Evolutionary conservation across 306 rosid species (phyloP), one percentile per base, ranked within the genome.

Genomic region (Gastrolobium bilobum): DNA sequence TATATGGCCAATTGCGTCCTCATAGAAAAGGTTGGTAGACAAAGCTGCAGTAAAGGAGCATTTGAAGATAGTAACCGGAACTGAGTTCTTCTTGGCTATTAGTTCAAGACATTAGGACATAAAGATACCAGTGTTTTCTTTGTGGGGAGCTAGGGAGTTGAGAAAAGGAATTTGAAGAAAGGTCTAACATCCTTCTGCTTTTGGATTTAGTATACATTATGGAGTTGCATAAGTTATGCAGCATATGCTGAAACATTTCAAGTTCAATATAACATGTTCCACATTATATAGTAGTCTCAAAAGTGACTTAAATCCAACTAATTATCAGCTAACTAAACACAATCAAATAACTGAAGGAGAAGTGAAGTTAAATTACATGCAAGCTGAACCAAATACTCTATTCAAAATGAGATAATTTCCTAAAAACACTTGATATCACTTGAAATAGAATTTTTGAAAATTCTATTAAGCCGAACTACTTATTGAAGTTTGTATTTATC

Each of bases 11-110:
- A 10, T 56, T 42, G 68, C 39, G 30, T 34, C 40, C 30, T 8
- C 26, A 10, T 43, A 46, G 54, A 34, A 76, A 64, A 58, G 57
- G 13, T 74, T 40, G 30, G 58, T 7, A 33, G 57, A 58, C n/a
- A 30, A 26, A 39, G 78, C 65, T 40, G 30, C 64, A 10, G 58
- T 20, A 33, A 13, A 33, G 61, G 10, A 78, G 59, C 59, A 40
- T 8, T 7, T 14, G 68, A 34, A 77, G 75, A 76, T 63, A 53
- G 65, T 50, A 14, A 26, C 14, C 5, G 43, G 3, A 58, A 31
- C 4, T 2, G 63, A 51, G n/a, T n/a, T n/a, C n/a, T 63, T 50
- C 14, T 57, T 10, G 2, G 62, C 31, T 75, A 38, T 52, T 58
- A n/a, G 14, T 30, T 11, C 68, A 4, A 13, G 34, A 52, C 38